Conservation (phyloP, 2,329 filamentous ascomycete genomes). For the Alternaria sp. region DNA sequence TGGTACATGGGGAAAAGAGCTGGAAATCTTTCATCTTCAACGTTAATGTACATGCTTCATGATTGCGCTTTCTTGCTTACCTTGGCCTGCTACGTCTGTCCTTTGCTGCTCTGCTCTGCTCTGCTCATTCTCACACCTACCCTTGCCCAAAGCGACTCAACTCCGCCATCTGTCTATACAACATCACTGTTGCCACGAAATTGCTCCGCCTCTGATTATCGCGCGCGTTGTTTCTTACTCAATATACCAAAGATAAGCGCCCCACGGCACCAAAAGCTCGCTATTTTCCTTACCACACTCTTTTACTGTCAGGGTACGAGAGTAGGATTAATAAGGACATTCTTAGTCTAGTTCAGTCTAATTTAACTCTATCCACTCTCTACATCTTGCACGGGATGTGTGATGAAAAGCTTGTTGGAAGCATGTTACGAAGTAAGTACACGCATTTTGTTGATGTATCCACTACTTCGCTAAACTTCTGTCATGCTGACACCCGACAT, state of each 20-base stretch:
- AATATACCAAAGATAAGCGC: slow-evolving; percentile 15
- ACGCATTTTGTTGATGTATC: background rate
- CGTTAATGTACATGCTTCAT: slow-evolving; percentile 18
- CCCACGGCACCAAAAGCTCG: slow-evolving; percentile 8
- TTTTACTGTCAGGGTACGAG: background rate
- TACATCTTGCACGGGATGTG: background rate
- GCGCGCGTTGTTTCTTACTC: background rate
- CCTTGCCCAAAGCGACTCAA: background rate
- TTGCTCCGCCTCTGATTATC: background rate
- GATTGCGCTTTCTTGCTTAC: background rate
- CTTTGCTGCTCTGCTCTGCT: background rate
- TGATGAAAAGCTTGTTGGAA: background rate
- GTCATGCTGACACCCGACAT: background rate
- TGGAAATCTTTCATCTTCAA: background rate
- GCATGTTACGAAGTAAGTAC: too few species aligned
- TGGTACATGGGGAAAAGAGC: background rate
- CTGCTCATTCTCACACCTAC: background rate
- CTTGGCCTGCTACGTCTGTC: background rate
- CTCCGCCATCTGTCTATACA: background rate
- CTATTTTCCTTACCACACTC: background rate
- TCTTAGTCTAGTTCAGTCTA: background rate
- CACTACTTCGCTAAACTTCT: background rate
- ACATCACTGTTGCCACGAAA: background rate
- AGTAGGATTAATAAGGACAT: background rate
- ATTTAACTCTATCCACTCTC: background rate